These are phyloP conservation scores for Thalassiosira hispida DNA, from an alignment of 352 stramenopile species.

Conservation along the genomic window DNA sequence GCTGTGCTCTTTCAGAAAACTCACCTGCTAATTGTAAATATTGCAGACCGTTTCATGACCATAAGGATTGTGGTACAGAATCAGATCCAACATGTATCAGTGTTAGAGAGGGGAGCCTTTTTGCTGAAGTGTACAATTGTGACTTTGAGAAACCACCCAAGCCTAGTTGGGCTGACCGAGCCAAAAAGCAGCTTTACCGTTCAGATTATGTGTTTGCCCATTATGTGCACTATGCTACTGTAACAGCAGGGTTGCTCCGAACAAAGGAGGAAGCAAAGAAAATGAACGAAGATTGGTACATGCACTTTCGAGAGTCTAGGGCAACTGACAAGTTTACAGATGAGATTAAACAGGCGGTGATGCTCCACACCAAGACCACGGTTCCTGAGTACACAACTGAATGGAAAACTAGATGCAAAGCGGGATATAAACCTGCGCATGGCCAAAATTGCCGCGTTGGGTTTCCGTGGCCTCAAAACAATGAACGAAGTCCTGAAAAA, in stretches of 20 bases:
- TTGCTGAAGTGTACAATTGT: constrained; percentile 57
- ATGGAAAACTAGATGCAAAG: constrained; percentile 49
- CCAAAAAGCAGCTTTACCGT: constrained; percentile 68
- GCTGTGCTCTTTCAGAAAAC: background rate
- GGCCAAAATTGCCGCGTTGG: constrained; percentile 61
- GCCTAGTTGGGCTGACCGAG: constrained; percentile 57
- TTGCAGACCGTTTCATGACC: constrained; percentile 42
- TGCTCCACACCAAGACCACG: constrained; percentile 68
- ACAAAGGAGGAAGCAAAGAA: constrained; percentile 40
- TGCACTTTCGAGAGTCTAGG: constrained; percentile 35
- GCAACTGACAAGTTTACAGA: constrained; percentile 46
- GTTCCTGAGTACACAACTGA: constrained; percentile 44
- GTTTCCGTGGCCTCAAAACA: constrained; percentile 57
- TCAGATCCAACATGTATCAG: constrained; percentile 45
- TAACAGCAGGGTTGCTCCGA: constrained; percentile 49
- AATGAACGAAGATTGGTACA: constrained; percentile 25
- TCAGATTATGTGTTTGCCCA: constrained; percentile 58
- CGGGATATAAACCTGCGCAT: constrained; percentile 37
- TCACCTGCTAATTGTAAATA: background rate
- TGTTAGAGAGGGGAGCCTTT: constrained; percentile 38
- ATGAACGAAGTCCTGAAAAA: constrained; percentile 18
- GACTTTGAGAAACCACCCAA: constrained; percentile 55
- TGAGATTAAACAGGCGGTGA: constrained; percentile 62
- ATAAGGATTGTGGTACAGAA: constrained; percentile 44
- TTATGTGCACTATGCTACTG: constrained; percentile 71